A percentile compares a stretch with the other conserved stretches of the same genome.
Evolutionary conservation across 352 stramenopile species (phyloP).

Genomic region (Globisporangium recalcitrans): DNA sequence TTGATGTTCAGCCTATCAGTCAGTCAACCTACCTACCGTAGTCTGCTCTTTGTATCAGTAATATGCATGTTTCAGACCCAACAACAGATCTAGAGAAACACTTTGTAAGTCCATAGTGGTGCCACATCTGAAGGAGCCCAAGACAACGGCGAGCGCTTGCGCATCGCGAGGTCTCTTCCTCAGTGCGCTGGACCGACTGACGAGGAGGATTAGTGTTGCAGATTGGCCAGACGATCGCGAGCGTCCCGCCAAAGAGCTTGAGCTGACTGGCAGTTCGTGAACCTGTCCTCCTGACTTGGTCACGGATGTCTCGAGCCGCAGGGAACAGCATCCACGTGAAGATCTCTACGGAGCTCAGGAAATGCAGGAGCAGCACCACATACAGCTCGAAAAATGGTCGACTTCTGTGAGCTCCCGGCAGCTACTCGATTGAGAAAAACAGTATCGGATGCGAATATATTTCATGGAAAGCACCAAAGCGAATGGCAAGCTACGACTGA

Average conservation of each 20-base stretch:
- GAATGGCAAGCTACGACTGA: no score
- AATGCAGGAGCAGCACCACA: constrained; percentile 15
- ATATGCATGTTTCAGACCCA: not conserved
- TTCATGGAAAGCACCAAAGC: no score
- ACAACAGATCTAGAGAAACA: no score
- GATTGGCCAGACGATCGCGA: not conserved
- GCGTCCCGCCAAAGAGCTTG: not conserved
- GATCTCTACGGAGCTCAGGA: constrained; percentile 11
- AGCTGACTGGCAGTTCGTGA: not conserved
- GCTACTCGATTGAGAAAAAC: no score
- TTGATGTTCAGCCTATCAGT: not conserved
- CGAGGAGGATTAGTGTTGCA: not conserved
- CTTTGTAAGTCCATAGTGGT: no score
- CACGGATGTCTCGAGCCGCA: not conserved
- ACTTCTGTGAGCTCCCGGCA: no score
- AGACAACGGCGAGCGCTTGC: not conserved
- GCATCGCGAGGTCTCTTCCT: not conserved
- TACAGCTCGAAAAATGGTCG: no score
- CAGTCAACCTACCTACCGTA: no score
- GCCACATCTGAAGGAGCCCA: not conserved
- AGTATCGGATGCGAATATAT: no score
- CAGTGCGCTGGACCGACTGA: not conserved
- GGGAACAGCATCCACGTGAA: constrained; percentile 17
- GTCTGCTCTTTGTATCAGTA: not conserved
- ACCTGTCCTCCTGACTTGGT: constrained; percentile 12